Evolutionary conservation across 345 rosid genomes (phyloP), one percentile per base, ranked within the genome.

Genomic region (Camelina sativa): DNA sequence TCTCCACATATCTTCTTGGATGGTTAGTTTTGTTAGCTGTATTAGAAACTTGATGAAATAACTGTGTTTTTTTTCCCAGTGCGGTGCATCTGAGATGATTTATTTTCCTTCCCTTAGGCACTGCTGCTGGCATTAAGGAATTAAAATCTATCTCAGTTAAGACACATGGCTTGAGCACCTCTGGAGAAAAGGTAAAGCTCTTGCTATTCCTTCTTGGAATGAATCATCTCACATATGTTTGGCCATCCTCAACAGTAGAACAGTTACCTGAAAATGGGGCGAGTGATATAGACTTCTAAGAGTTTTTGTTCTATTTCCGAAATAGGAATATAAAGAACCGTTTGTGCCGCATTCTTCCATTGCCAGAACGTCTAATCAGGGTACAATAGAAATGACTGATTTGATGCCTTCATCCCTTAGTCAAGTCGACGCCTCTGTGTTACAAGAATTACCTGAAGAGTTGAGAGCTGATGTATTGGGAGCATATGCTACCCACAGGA

Each of bases 371-470:
- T 55, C 62, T 71, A 80, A 54, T 62, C 71, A 34, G 60, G 75
- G 76, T 47, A 67, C 43, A 75, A 77, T 52, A 25, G 77, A 80
- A 38, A 82, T 75, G 32, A 65, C 74, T 67, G 93, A 86, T 78
- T 75, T 87, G 70, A 76, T 94, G 87, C 97, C 95, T 73, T 81
- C 77, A 65, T 88, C 98, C 56, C 80, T 94, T 65, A 91, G 94
- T 78, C 98, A 93, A 81, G 72, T 93, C 38, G 97, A 93, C 72
- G 65, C 70, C 47, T 86, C 89, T 6, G 96, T 91, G 71, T 81
- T 91, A 69, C 94, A 88, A 70, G 86, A 89, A 72, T 82, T 93
- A 82, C 98, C 97, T 53, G 92, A 89, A 64, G 94, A 87, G 72
- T 69, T 89, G 81, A 88, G 90, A 80, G 84, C 71, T 64, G 91